Evolutionary conservation across 768 basidiomycete genomes (phyloP).

Genomic region (Auricularia sp.): DNA sequence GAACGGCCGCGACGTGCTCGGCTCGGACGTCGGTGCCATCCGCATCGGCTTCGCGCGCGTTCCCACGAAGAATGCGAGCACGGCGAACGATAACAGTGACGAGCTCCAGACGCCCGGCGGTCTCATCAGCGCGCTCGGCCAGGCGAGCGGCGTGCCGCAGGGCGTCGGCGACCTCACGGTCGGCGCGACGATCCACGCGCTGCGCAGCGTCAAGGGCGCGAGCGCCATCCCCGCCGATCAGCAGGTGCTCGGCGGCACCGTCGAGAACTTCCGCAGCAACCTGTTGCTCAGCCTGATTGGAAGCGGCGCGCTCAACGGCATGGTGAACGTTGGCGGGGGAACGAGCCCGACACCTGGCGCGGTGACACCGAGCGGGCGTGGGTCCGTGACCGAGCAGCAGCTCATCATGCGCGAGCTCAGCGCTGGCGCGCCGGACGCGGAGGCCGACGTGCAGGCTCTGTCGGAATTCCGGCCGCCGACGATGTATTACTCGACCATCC

Average conservation of each 20-base stretch:
- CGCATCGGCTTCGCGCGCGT: conserved; percentile 96
- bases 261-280: conserved; percentile 94
- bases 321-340: conserved; percentile 36
- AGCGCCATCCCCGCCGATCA: conserved; percentile 85
- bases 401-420: conserved; percentile 94
- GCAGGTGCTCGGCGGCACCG: conserved; percentile 80
- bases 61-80: conserved; percentile 77
- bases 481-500: conserved; percentile 95
- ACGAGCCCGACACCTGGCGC: conserved; percentile 57
- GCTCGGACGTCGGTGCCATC: conserved; percentile 92
- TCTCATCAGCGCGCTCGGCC: background rate
- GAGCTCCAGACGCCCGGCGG: conserved; percentile 24
- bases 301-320: conserved; percentile 54
- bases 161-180: conserved; percentile 80
- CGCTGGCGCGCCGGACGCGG: conserved; percentile 63
- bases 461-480: conserved; percentile 90
- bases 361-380: conserved; percentile 9
- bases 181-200: conserved; percentile 78
- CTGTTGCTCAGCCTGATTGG: conserved; percentile 82
- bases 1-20: conserved; percentile 91
- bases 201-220: conserved; percentile 85
- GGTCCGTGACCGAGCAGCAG: conserved; percentile 85
- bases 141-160: conserved; percentile 40
- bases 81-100: conserved; percentile 46
- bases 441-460: conserved; percentile 75